These are phyloP conservation scores for Fusarium sp. DNA, from an alignment of 2,329 filamentous ascomycete species.

Conservation along the genomic window DNA sequence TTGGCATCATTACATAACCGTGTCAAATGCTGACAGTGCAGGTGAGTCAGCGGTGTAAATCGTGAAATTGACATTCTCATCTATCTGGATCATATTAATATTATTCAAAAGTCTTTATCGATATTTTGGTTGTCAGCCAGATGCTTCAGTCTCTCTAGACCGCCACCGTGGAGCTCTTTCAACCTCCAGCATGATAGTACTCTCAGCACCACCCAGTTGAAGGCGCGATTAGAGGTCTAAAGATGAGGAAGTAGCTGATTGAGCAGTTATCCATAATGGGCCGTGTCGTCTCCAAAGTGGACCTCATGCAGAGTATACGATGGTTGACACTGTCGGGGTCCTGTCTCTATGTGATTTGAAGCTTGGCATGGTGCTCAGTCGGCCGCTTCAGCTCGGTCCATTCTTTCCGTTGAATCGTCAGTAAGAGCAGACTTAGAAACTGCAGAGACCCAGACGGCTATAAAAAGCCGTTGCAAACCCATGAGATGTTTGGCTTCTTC, in stretches of 20 bases:
- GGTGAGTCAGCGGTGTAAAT: neutral
- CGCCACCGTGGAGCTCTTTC: too few relatives aligned
- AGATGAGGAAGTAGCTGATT: accelerated
- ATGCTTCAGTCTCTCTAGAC: too few relatives aligned
- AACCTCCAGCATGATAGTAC: neutral
- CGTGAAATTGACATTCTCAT: neutral
- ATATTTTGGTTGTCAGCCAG: too few relatives aligned
- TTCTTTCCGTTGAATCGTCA: neutral
- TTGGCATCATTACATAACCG: neutral
- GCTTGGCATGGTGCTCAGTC: neutral
- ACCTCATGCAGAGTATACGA: neutral
- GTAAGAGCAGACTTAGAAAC: too few relatives aligned
- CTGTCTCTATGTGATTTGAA: neutral
- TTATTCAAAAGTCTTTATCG: too few relatives aligned
- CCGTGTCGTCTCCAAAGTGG: accelerated
- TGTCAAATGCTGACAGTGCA: neutral
- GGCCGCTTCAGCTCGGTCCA: neutral
- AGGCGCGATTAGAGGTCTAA: neutral
- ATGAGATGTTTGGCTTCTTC: accelerated
- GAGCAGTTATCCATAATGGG: accelerated
- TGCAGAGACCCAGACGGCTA: neutral
- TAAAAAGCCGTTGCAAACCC: neutral
- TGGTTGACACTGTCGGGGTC: neutral
- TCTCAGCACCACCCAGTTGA: too few relatives aligned
- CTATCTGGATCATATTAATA: too few relatives aligned